A percentile compares a stretch with the other conserved stretches of the same genome.
Evolutionary conservation across 495 filamentous ascomycete genomes (phyloP).

Genomic region (Echria macrotheca): DNA sequence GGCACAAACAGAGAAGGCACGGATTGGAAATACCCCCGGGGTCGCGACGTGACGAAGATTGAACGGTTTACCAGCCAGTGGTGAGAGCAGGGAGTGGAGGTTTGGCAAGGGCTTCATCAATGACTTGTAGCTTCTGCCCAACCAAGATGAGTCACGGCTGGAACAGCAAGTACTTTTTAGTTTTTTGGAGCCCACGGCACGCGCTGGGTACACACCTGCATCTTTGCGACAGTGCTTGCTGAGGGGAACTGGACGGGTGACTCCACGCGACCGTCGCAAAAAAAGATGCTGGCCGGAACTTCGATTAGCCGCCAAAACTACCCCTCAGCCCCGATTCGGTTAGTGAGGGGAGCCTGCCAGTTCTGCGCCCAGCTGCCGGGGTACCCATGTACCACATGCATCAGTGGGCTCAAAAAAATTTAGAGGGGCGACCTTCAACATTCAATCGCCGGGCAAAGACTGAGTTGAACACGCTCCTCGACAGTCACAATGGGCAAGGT

Average conservation of each 20-base stretch:
- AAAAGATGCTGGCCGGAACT: conserved; percentile 13
- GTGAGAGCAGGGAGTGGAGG: conserved; percentile 16
- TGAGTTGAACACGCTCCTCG: neutral
- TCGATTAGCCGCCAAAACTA: conserved; percentile 22
- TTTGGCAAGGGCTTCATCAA: conserved; percentile 23
- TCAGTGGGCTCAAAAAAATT: conserved; percentile 4
- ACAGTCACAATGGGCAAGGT: conserved; percentile 14
- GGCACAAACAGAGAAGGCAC: conserved; percentile 17
- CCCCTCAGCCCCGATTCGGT: conserved; percentile 14
- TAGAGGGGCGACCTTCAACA: conserved; percentile 2
- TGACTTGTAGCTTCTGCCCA: conserved; percentile 13
- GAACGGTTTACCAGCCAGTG: conserved; percentile 22
- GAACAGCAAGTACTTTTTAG: neutral
- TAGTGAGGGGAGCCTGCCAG: conserved; percentile 11
- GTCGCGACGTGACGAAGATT: conserved; percentile 13
- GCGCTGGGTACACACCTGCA: neutral
- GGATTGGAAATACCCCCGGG: conserved; percentile 14
- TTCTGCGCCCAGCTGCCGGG: conserved; percentile 1
- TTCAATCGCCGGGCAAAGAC: neutral
- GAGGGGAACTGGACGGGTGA: conserved; percentile 1
- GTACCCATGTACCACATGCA: conserved; percentile 8
- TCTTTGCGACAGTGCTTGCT: conserved; percentile 2
- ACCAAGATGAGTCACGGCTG: conserved; percentile 26
- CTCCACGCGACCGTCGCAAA: neutral
- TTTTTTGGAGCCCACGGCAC: conserved; percentile 9